A percentile compares a stretch with the other conserved stretches of the same genome.
Conservation (phyloP, 352 stramenopile genomes). For the Globisporangium heterothallicum region DNA sequence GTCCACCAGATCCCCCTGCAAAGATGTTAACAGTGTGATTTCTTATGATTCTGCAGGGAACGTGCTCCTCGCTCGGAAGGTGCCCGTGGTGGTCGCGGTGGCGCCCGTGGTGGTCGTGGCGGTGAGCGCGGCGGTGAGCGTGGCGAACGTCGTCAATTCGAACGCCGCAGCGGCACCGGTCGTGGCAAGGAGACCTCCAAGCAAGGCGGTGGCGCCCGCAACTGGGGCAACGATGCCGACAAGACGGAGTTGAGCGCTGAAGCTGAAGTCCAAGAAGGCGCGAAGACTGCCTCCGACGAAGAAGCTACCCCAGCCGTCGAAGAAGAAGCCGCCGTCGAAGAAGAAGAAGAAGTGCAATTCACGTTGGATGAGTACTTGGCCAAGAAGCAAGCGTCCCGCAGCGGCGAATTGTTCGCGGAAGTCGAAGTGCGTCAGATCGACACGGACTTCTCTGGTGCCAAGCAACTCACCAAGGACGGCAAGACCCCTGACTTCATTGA, state of each 20-base stretch:
- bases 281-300: slow-evolving; percentile 43
- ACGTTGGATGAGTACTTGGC: slow-evolving; percentile 78
- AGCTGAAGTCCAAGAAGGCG: slow-evolving; percentile 48
- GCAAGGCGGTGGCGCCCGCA: slow-evolving; percentile 90
- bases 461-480: slow-evolving; percentile 80
- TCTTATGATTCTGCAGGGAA: slow-evolving; percentile 8
- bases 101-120: slow-evolving; percentile 38
- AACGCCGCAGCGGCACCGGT: slow-evolving; percentile 93
- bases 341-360: slow-evolving; percentile 83
- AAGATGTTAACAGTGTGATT: background rate
- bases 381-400: slow-evolving; percentile 74
- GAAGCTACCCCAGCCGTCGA: slow-evolving; percentile 43
- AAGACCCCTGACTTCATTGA: slow-evolving; percentile 87
- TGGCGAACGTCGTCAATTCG: slow-evolving; percentile 83
- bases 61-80: slow-evolving; percentile 41
- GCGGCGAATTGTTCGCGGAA: slow-evolving; percentile 75
- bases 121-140: slow-evolving; percentile 47
- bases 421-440: slow-evolving; percentile 82
- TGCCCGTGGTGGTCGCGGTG: slow-evolving; percentile 34
- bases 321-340: slow-evolving; percentile 40
- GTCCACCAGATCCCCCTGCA: background rate
- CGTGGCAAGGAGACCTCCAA: slow-evolving; percentile 95
- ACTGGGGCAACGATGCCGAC: slow-evolving; percentile 95
- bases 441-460: slow-evolving; percentile 83
- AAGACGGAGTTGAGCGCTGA: slow-evolving; percentile 81